Evolutionary conservation across 2,329 filamentous ascomycete species (phyloP).

Genomic region (Acrodontium crateriforme): DNA sequence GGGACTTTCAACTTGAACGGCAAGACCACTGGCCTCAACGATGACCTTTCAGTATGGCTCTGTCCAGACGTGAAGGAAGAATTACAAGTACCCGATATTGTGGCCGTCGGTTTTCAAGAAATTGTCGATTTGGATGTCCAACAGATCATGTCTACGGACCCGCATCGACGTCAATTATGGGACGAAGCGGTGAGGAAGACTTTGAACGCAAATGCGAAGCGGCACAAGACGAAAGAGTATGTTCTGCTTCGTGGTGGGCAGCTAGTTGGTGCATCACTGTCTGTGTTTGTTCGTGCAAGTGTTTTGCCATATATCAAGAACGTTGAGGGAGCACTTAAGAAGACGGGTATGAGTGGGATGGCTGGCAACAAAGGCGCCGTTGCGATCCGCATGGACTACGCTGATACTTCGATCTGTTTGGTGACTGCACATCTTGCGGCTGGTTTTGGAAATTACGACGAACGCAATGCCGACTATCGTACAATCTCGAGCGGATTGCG

Average conservation of each 20-base stretch:
- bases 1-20: slow-evolving; percentile 96
- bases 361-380: slow-evolving; percentile 97
- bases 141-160: slow-evolving; percentile 98
- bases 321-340: slow-evolving; percentile 91
- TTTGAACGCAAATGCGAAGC: slow-evolving; percentile 57
- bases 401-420: slow-evolving; percentile 83
- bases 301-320: slow-evolving; percentile 77
- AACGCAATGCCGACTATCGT: slow-evolving; percentile 82
- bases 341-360: slow-evolving; percentile 89
- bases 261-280: slow-evolving; percentile 82
- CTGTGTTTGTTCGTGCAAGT: slow-evolving; percentile 76
- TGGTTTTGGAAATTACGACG: slow-evolving; percentile 92
- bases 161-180: slow-evolving; percentile 71
- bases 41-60: slow-evolving; percentile 77
- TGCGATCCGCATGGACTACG: slow-evolving; percentile 88
- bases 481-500: slow-evolving; percentile 77
- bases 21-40: slow-evolving; percentile 58
- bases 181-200: slow-evolving; percentile 66
- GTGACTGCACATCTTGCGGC: slow-evolving; percentile 94
- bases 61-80: slow-evolving; percentile 48
- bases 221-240: slow-evolving; percentile 60
- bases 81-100: slow-evolving; percentile 62
- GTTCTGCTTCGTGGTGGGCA: slow-evolving; percentile 84
- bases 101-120: slow-evolving; percentile 89
- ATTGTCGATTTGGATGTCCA: slow-evolving; percentile 97